Conservation (phyloP, 306 rosid species). For the Begonia masoniana region DNA sequence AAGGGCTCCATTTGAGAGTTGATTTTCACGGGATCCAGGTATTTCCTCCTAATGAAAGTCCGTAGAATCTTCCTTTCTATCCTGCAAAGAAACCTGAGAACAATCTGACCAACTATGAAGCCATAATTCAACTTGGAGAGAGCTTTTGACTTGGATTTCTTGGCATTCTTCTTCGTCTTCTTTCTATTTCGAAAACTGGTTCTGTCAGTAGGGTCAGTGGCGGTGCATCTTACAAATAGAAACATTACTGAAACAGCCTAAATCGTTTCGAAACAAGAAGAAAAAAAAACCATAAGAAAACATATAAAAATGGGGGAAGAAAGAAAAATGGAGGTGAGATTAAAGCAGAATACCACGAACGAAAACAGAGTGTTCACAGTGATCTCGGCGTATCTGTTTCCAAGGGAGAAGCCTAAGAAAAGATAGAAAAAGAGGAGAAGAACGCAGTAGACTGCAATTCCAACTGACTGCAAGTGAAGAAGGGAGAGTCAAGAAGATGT, state of each 20-base stretch:
- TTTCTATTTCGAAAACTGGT: slow-evolving; percentile 32
- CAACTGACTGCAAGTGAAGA: slow-evolving; percentile 46
- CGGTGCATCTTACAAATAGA: slow-evolving; percentile 73
- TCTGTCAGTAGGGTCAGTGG: slow-evolving; percentile 77
- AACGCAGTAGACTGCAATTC: slow-evolving; percentile 47
- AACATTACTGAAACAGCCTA: slow-evolving; percentile 60
- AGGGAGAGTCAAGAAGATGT: background rate
- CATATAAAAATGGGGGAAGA: background rate
- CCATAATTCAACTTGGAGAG: slow-evolving; percentile 39
- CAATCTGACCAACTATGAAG: slow-evolving; percentile 51
- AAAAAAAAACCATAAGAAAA: background rate
- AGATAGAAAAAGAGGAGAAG: slow-evolving; percentile 60
- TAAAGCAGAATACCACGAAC: slow-evolving; percentile 26
- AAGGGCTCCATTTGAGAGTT: slow-evolving; percentile 52
- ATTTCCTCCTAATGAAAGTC: slow-evolving; percentile 67
- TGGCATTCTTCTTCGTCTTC: slow-evolving; percentile 19
- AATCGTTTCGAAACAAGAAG: background rate
- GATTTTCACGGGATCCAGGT: slow-evolving; percentile 52
- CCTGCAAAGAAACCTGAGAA: slow-evolving; percentile 58
- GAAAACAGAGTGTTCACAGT: slow-evolving; percentile 44
- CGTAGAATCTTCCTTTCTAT: slow-evolving; percentile 71
- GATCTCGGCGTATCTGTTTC: slow-evolving; percentile 49
- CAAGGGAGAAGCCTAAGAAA: slow-evolving; percentile 73
- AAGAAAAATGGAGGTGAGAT: background rate
- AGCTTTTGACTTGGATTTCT: slow-evolving; percentile 10